Percentiles rank a stretch among this genome's conserved stretches.
These are phyloP conservation scores for Solanum tarapatanum DNA, from an alignment of 257 asterid genomes.

Conservation along the genomic window DNA sequence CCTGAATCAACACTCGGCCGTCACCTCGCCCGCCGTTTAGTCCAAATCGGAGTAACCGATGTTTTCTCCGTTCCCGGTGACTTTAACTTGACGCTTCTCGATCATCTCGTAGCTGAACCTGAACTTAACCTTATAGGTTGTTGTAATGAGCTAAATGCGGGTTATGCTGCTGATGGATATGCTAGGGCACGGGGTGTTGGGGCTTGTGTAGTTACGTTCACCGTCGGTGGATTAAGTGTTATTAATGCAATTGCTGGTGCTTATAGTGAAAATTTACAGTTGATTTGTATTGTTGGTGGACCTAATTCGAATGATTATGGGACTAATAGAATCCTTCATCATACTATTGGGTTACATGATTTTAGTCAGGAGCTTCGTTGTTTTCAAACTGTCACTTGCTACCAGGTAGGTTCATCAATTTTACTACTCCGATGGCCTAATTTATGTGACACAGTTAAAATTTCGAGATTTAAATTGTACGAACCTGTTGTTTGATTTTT, in stretches of 20 bases:
- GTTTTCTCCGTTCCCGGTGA: slow-evolving; percentile 77
- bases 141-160: slow-evolving; percentile 86
- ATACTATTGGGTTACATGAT: slow-evolving; percentile 77
- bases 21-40: slow-evolving; percentile 74
- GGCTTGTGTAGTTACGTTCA: slow-evolving; percentile 72
- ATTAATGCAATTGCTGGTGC: slow-evolving; percentile 85
- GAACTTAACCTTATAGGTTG: slow-evolving; percentile 67
- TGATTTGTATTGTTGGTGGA: slow-evolving; percentile 75
- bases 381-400: slow-evolving; percentile 76
- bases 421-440: no score
- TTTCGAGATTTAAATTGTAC: no score
- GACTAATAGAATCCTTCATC: slow-evolving; percentile 59
- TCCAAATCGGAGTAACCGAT: slow-evolving; percentile 50
- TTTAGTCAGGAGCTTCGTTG: slow-evolving; percentile 79
- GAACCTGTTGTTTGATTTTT: no score
- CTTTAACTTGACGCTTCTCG: slow-evolving; percentile 62
- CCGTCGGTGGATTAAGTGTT: slow-evolving; percentile 75
- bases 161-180: slow-evolving; percentile 78
- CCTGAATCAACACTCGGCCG: slow-evolving; percentile 64
- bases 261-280: slow-evolving; percentile 73
- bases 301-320: slow-evolving; percentile 81
- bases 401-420: slow-evolving; percentile 31
- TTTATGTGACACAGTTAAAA: neutral
- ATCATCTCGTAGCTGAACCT: slow-evolving; percentile 66
- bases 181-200: slow-evolving; percentile 81